Evolutionary conservation across 371 early-diverging fungal genomes (phyloP), one percentile per base, ranked within the genome.

Genomic region (Circinella minor): DNA sequence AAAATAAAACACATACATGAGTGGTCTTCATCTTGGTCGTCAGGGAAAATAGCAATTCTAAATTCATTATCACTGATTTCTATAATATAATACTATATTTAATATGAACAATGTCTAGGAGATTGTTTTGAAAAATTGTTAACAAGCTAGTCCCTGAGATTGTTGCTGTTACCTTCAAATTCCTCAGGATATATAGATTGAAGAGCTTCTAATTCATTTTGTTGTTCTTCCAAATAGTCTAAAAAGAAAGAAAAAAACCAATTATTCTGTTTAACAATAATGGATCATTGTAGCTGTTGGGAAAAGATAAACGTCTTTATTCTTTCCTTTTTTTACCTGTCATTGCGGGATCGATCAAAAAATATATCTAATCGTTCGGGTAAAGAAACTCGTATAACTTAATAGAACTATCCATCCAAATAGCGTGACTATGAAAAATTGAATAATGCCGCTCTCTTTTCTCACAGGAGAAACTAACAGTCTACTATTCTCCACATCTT

Each of bases 181-280:
- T 96, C 97, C 61, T 93, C 94, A 61, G 91, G 92, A 84, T 95
- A 98, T 81, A 98, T 98, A 64, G 96, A 95, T 68, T 91, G 87
- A 60, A 98, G 90, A 17, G 94, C 96, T 76, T 97, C 97, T 60
- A 97, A 77, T 77, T 98, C 98, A 72, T 92, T 93, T 36, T 86
- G 82, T 78, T 93, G 92, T 78, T 95, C 95, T 72, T 91, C 93
- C 39, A 77, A 74, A 79, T 92, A 93, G 75, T 91, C 92, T 91
- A 81, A 43, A 43, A 11, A 15, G 47, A 15, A 47, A 15, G n/a
- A 15, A 11, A 47, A 11, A 47, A 11, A 47, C 47, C 9, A 47
- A 1, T 9, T 11, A 11, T 15, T 47, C 47, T 47, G 47, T 15
- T 47, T 47, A 47, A 47, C 3, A 47, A 47, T 47, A 47, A 47